These are phyloP conservation scores for Podaxis rugospora DNA, from an alignment of 768 basidiomycete species.

Conservation along the genomic window DNA sequence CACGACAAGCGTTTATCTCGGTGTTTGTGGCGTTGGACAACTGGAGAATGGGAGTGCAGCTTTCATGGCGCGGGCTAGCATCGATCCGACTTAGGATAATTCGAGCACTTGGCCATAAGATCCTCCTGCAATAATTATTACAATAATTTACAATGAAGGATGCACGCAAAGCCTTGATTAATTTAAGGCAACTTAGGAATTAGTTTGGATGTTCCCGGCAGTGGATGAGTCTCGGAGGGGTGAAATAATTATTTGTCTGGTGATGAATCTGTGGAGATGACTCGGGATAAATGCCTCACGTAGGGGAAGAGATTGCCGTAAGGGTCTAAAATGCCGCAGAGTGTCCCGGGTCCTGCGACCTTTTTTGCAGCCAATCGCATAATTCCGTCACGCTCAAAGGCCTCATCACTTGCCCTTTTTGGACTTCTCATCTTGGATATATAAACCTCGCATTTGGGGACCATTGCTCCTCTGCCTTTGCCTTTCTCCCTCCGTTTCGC, in stretches of 20 bases:
- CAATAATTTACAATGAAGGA: too few species aligned
- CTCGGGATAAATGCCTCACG: constrained; percentile 8
- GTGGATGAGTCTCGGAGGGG: constrained; percentile 12
- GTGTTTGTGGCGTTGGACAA: too few species aligned
- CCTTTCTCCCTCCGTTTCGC: constrained; percentile 4
- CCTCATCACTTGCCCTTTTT: constrained; percentile 26
- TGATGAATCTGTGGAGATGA: background rate
- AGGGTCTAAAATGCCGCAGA: constrained; percentile 23
- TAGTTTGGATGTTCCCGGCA: background rate
- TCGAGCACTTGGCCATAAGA: too few species aligned
- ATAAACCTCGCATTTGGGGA: constrained; percentile 10
- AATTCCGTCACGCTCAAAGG: constrained; percentile 42
- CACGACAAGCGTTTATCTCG: too few species aligned
- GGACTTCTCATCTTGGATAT: constrained; percentile 17
- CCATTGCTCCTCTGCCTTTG: background rate
- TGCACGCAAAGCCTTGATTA: too few species aligned
- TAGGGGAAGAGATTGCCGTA: background rate
- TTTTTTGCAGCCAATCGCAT: constrained; percentile 37
- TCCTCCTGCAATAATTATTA: too few species aligned
- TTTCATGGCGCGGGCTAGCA: too few species aligned
- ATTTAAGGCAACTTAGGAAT: too few species aligned
- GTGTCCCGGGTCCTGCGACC: constrained; percentile 26
- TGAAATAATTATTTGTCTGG: constrained; percentile 10
- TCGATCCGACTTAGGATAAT: too few species aligned
- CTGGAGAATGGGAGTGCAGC: too few species aligned